phyloP scores from a whole-genome alignment of 257 asterid species.

The Rehmannia glutinosa region DNA sequence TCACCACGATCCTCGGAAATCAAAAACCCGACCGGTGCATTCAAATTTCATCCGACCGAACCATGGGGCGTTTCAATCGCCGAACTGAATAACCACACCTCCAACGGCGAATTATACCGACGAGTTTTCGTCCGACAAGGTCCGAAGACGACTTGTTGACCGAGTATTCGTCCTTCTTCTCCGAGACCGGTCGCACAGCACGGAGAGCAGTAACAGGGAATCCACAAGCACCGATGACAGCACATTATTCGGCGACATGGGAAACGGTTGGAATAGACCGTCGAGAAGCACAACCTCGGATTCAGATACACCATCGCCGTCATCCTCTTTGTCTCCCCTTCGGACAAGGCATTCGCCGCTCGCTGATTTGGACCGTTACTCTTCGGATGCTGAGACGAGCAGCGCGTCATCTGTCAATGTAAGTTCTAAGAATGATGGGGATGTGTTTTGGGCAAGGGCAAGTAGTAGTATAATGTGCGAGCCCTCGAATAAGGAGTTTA shows the following conservation, averaged over 20 bases:
- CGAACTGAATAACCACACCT: slow-evolving; percentile 15
- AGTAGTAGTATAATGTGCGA: slow-evolving; percentile 12
- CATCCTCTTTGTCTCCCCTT: slow-evolving; percentile 51
- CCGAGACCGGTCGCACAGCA: slow-evolving; percentile 61
- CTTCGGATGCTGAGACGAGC: slow-evolving; percentile 26
- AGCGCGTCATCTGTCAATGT: slow-evolving; percentile 12
- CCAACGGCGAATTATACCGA: slow-evolving; percentile 22
- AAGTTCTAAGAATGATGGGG: slow-evolving; percentile 23
- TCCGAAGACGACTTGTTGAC: slow-evolving; percentile 39
- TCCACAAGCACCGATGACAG: slow-evolving; percentile 48
- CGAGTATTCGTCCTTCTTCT: slow-evolving; percentile 62
- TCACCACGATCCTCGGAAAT: slow-evolving; percentile 37
- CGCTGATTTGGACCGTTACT: slow-evolving; percentile 36
- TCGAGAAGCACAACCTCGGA: slow-evolving; percentile 40
- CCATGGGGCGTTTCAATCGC: slow-evolving; percentile 32
- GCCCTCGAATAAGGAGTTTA: slow-evolving; percentile 29
- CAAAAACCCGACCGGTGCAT: slow-evolving; percentile 20
- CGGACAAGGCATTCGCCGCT: slow-evolving; percentile 37
- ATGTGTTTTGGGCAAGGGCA: slow-evolving; percentile 19
- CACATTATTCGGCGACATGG: slow-evolving; percentile 37
- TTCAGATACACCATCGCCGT: slow-evolving; percentile 60
- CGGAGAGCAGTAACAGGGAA: slow-evolving; percentile 58
- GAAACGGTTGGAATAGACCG: slow-evolving; percentile 21
- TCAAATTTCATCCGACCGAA: slow-evolving; percentile 29
- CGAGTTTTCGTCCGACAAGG: slow-evolving; percentile 16